phyloP scores from a whole-genome alignment of 345 rosid genomes.

The Draba incana region DNA sequence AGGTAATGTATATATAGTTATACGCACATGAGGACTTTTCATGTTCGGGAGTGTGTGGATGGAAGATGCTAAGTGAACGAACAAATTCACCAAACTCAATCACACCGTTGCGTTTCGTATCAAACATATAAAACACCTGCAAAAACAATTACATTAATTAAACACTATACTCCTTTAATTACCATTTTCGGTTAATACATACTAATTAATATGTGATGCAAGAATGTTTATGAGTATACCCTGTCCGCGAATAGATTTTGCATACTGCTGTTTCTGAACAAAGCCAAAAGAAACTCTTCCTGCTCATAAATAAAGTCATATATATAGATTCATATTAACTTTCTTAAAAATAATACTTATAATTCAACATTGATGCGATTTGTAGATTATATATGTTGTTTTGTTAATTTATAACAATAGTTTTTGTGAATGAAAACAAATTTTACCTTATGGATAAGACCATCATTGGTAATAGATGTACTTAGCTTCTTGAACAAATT shows the following conservation, averaged over 20 bases:
- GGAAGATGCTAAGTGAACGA: slow-evolving; percentile 66
- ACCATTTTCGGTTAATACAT: not conserved
- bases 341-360: too few relatives aligned
- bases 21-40: slow-evolving; percentile 62
- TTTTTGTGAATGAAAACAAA: not conserved
- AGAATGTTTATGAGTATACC: slow-evolving; percentile 15
- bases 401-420: not conserved
- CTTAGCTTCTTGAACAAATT: slow-evolving; percentile 66
- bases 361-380: not conserved
- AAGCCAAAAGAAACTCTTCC: slow-evolving; percentile 78
- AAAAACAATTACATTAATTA: not conserved
- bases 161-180: not conserved
- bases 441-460: slow-evolving; percentile 61
- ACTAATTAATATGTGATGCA: not conserved
- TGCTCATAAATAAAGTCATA: slow-evolving; percentile 31
- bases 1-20: not conserved
- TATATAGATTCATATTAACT: not conserved
- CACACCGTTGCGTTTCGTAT: slow-evolving; percentile 60
- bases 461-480: slow-evolving; percentile 60
- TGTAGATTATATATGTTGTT: not conserved
- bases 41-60: slow-evolving; percentile 59
- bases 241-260: slow-evolving; percentile 50
- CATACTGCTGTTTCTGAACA: slow-evolving; percentile 58
- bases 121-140: slow-evolving; percentile 69
- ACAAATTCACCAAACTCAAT: slow-evolving; percentile 76